Conservation (phyloP, 192 early-diverging fungal species). For the Bifiguratus adelaidae region DNA sequence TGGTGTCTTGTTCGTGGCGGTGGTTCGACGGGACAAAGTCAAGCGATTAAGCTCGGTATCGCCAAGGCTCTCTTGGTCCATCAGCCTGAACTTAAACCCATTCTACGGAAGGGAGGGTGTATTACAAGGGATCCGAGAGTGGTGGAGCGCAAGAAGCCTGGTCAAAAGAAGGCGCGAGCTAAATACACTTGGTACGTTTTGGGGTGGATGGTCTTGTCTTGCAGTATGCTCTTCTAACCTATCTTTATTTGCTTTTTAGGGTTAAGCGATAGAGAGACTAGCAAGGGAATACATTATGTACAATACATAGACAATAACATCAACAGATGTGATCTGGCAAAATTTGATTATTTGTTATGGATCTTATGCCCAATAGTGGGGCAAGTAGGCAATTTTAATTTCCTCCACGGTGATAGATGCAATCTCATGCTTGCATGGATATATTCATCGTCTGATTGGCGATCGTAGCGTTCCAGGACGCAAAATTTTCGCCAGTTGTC, state of each 20-base stretch:
- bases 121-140: conserved; percentile 56
- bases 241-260: conserved; percentile 11
- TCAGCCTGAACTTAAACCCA: conserved; percentile 42
- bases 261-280: conserved; percentile 48
- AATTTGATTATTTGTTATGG: too few species aligned
- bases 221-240: not conserved
- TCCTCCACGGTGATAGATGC: too few species aligned
- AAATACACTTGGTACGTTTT: conserved; percentile 65
- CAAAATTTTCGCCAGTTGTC: not conserved
- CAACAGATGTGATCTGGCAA: too few species aligned
- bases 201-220: not conserved
- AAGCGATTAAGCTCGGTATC: conserved; percentile 75
- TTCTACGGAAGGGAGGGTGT: conserved; percentile 44
- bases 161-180: conserved; percentile 87
- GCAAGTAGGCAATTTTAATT: too few species aligned
- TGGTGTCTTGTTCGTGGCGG: conserved; percentile 76
- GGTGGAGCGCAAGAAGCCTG: conserved; percentile 95
- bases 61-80: conserved; percentile 60
- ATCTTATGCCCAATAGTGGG: too few species aligned
- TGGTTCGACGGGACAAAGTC: conserved; percentile 76
- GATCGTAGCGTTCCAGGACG: not conserved
- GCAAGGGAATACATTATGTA: not conserved
- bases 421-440: too few species aligned
- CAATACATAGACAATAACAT: not conserved
- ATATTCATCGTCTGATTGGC: too few species aligned